Base-by-base conservation (phyloP, 257 asterid genomes). In the Verbena officinalis region DNA sequence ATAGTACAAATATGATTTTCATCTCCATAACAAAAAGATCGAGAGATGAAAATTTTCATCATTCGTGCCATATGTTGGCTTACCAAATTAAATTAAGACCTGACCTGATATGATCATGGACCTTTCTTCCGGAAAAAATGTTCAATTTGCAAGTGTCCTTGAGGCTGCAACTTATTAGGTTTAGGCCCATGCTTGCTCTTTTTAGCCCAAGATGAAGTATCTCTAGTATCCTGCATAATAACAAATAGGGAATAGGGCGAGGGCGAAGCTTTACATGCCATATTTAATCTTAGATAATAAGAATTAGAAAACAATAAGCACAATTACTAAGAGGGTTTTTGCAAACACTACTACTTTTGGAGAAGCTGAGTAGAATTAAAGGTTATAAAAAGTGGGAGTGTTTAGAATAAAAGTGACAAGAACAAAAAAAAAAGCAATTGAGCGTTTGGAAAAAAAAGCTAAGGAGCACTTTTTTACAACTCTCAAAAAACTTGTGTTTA, bases 121-220 rank as follows among this genome's bases (percentile, higher is more conserved):
- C 79, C 76, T 52, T 84, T 69, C 80, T 62, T 88, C 63, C 76
- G 86, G 59, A 94, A 94, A 77, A 94, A 94, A 72, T 91, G 95
- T 14, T 94, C 96, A 19, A 90, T 84, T 84, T 81, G 90, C 88
- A 85, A 73, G 68, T 69, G 70, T 27, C 98, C 95, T 59, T 70
- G 80, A 44, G 82, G 76, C 75, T 77, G 83, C 65, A 61, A 45
- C 59, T 80, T 73, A 31, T 46, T 78, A 67, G 86, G 59, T 59
- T 84, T 86, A 55, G 67, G 23, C 17, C 75, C 82, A 23, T 48
- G 60, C 74, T 79, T 86, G 83, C 64, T 9, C 75, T 77, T 87
- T 59, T 72, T 86, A 5, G 76, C 58, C 69, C 56, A 72, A 45
- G 73, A 42, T 61, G 80, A 33, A 67, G 77, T 58, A 52, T 67